These are phyloP conservation scores for Eutrema japonicum DNA, from an alignment of 345 rosid species.

Conservation along the genomic window DNA sequence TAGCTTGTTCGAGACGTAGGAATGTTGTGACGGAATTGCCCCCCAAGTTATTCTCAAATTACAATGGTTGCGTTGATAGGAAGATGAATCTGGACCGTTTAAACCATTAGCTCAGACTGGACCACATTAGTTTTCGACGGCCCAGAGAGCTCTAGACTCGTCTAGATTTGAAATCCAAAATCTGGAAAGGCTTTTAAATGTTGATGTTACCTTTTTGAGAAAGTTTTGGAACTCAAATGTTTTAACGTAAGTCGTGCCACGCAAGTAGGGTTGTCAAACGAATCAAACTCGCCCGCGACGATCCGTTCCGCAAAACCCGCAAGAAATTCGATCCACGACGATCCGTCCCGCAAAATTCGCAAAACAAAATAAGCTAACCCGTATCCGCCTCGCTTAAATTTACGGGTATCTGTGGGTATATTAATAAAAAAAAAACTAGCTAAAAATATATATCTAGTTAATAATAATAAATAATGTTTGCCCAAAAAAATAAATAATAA, in stretches of 20 bases:
- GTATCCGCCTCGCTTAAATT: no score
- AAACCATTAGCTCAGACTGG: background rate
- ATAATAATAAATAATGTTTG: no score
- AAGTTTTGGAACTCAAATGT: background rate
- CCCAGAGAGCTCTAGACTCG: constrained; percentile 36
- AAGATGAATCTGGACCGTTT: constrained; percentile 33
- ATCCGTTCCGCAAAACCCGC: no score
- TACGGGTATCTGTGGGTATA: no score
- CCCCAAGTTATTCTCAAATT: background rate
- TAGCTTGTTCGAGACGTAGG: constrained; percentile 20
- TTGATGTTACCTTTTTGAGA: background rate
- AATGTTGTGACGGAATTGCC: constrained; percentile 25
- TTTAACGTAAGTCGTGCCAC: constrained; percentile 21
- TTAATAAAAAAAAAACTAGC: no score
- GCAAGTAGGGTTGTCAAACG: no score
- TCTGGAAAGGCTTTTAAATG: background rate
- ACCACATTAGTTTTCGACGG: constrained; percentile 21
- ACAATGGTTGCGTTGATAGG: background rate
- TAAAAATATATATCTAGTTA: no score
- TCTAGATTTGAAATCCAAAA: background rate
- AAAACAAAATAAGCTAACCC: no score
- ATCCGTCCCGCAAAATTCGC: no score
- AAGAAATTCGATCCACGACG: no score
- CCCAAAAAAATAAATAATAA: no score
- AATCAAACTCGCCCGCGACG: no score